phyloP scores from a whole-genome alignment of 345 rosid genomes.

The Geranium brycei region DNA sequence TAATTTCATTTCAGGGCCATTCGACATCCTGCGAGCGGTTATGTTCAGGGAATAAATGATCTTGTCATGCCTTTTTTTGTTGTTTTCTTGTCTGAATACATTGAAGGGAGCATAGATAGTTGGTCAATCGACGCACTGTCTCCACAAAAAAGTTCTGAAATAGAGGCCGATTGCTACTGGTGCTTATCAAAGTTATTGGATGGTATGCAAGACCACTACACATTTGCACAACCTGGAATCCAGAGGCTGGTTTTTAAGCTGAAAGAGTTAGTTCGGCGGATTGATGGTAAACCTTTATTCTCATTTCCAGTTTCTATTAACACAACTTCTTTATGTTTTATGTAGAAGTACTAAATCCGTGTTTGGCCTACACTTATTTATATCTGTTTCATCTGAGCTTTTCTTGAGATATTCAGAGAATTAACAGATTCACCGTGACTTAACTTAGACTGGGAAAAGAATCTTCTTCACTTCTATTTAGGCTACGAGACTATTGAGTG shows the following conservation, averaged over 20 bases:
- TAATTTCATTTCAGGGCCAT: constrained; percentile 55
- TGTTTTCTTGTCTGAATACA: constrained; percentile 80
- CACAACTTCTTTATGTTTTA: too few species aligned
- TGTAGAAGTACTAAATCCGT: background rate
- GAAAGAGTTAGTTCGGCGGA: constrained; percentile 86
- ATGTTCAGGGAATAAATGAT: constrained; percentile 97
- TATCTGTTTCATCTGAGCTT: background rate
- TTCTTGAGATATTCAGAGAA: background rate
- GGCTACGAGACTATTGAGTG: too few species aligned
- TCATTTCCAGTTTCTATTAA: background rate
- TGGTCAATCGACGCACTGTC: constrained; percentile 70
- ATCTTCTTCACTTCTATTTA: too few species aligned
- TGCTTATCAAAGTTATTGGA: constrained; percentile 90
- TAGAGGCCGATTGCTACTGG: constrained; percentile 98
- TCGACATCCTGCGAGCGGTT: constrained; percentile 97
- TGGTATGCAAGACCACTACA: constrained; percentile 99
- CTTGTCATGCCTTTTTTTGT: constrained; percentile 94
- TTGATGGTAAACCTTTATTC: constrained; percentile 56
- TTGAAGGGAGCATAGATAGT: constrained; percentile 60
- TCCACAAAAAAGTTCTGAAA: constrained; percentile 45
- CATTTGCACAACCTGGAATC: constrained; percentile 99
- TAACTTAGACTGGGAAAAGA: too few species aligned
- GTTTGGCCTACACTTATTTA: background rate
- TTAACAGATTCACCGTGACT: background rate
- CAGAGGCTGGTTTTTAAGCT: constrained; percentile 98